Evolutionary conservation across 345 rosid genomes (phyloP).

Genomic region (Eucalyptus regnans): DNA sequence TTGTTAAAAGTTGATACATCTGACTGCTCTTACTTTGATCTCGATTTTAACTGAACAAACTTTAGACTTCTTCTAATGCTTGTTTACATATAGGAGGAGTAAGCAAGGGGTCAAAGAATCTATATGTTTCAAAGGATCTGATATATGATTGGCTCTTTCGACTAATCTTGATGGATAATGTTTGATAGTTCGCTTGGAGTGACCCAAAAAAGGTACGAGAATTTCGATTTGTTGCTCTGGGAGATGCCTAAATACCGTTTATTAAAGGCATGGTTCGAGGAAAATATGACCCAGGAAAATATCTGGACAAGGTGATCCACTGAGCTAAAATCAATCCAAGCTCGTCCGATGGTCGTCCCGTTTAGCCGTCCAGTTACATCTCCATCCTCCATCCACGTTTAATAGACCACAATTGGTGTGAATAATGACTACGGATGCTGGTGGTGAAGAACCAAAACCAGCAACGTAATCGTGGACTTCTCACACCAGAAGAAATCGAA

Average conservation of each 20-base stretch:
- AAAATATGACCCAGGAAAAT: background rate
- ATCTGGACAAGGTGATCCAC: background rate
- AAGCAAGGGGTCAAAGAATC: background rate
- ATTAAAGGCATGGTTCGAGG: background rate
- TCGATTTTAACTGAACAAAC: rapidly evolving
- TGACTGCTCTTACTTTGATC: background rate
- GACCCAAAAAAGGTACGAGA: background rate
- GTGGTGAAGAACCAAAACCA: background rate
- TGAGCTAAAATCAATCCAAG: background rate
- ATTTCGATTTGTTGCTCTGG: background rate
- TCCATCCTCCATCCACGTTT: background rate
- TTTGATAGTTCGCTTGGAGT: background rate
- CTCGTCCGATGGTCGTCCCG: background rate
- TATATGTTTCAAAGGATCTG: no score
- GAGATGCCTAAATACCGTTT: background rate
- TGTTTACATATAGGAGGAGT: background rate
- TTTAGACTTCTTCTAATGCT: background rate
- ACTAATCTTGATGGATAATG: background rate
- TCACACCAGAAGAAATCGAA: background rate
- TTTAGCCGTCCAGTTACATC: background rate
- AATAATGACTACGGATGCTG: background rate
- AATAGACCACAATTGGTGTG: background rate
- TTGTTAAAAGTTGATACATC: background rate
- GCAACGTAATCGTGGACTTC: background rate
- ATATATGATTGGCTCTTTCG: no score